Conservation (phyloP, 2,329 filamentous ascomycete genomes). For the Colletotrichum theobromicola region DNA sequence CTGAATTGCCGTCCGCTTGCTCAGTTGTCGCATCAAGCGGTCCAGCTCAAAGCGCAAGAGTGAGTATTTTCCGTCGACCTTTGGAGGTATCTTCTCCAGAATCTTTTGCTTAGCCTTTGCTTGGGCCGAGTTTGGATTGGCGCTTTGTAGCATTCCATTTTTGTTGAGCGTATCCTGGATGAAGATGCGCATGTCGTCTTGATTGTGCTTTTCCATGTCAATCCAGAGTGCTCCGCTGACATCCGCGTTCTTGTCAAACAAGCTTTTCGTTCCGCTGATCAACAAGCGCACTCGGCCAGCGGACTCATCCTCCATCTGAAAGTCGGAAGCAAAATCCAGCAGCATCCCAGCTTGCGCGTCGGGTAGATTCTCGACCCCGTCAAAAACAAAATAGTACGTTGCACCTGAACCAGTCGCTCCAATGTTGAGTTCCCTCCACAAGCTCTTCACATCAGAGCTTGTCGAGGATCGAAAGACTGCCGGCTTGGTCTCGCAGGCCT, state of each 20-base stretch:
- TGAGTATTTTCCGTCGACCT: not conserved
- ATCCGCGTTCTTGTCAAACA: not conserved
- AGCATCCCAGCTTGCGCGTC: not conserved
- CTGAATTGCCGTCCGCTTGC: not conserved
- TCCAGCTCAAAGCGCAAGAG: not conserved
- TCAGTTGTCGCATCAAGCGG: not conserved
- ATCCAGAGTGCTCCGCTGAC: not conserved
- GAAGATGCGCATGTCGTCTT: not conserved
- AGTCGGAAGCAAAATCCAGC: not conserved
- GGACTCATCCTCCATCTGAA: not conserved
- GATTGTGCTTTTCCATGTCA: not conserved
- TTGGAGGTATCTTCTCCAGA: not conserved
- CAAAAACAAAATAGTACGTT: not conserved
- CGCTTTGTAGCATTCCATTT: not conserved
- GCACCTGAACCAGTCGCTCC: not conserved
- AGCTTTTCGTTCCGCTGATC: not conserved
- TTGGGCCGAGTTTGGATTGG: not conserved
- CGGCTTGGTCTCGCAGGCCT: not conserved
- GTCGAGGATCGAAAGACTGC: not conserved
- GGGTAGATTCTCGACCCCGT: not conserved
- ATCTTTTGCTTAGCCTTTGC: not conserved
- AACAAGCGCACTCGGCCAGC: not conserved
- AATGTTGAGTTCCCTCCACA: not conserved
- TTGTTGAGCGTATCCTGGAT: not conserved
- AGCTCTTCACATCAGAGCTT: not conserved